A percentile compares a stretch with the other conserved stretches of the same genome.
Evolutionary conservation across 176 grass and related monocot species (phyloP).

Genomic region (Bonia amplexicaulis): DNA sequence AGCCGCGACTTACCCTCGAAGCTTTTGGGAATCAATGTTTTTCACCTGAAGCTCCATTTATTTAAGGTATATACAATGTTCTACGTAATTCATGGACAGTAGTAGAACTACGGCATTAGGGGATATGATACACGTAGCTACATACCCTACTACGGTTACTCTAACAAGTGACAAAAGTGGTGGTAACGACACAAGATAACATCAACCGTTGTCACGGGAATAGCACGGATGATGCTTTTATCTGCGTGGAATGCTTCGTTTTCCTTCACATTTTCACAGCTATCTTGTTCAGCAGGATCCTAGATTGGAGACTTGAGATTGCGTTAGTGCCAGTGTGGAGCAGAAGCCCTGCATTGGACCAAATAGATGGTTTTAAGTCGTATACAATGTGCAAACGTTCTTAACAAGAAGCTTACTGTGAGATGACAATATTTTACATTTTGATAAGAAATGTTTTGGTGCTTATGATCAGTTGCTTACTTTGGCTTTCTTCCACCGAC

Average conservation of each 20-base stretch:
- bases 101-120: constrained; percentile 21
- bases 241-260: neutral
- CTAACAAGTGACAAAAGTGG: constrained; percentile 11
- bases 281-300: neutral
- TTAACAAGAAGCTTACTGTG: neutral
- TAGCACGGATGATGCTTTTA: constrained; percentile 13
- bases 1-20: neutral
- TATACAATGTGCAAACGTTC: neutral
- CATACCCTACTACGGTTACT: constrained; percentile 25
- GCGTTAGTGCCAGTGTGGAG: constrained; percentile 40
- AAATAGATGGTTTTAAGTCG: neutral
- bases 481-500: constrained; percentile 62
- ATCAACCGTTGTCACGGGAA: neutral
- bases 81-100: neutral
- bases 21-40: neutral
- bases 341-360: constrained; percentile 31
- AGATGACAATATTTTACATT: neutral
- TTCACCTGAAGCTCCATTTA: constrained; percentile 30
- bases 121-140: constrained; percentile 39
- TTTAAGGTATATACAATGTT: constrained; percentile 51
- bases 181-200: neutral
- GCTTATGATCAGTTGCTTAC: constrained; percentile 35
- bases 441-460: neutral
- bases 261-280: constrained; percentile 17
- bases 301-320: neutral